Evolutionary conservation across 2,329 filamentous ascomycete species (phyloP), one percentile per base, ranked within the genome.

Genomic region (Trichophyton simii): DNA sequence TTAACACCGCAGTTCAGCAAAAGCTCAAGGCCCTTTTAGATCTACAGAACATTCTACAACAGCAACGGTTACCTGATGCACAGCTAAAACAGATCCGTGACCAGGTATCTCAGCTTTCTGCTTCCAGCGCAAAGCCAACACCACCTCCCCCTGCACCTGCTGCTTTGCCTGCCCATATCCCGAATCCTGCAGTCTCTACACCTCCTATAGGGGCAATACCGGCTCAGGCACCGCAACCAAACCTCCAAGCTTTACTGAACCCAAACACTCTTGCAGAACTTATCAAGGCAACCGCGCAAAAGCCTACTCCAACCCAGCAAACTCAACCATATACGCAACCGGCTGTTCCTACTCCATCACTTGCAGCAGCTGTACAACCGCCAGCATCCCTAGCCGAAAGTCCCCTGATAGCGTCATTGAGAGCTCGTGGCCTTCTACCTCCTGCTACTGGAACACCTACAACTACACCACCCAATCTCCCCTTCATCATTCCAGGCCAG

Each of bases 21-120:
- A 89, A 88, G 76, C 79, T 96, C 70, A 88, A 89, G 76, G 90
- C 91, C 65, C 83, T 96, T 68, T 79, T 91, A 75, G 89, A 94
- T 74, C 82, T 97, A 66, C 89, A 95, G 77, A 84, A 81, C 67
- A 83, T 92, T 66, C 79, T 96, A 71, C 85, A 88, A 73, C 86
- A 81, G 67, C 87, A 90, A 74, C 85, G 86, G 71, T 80, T 96
- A 72, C 87, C 87, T 63, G 84, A 85, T 68, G 86, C 91, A 70
- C 88, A 95, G 77, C 82, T 96, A 72, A 85, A 88, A 75, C 83
- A 88, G 73, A 88, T 96, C 75, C 89, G 87, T 75, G 86, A 87
- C 72, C 89, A 94, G 82, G 86, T 96, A 74, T 85, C 87, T 73
- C 84, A 86, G 74, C 82, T 96, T 71, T 62, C 73, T 72, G 50